Conservation (phyloP, 768 basidiomycete species). For the Russula sp. region DNA sequence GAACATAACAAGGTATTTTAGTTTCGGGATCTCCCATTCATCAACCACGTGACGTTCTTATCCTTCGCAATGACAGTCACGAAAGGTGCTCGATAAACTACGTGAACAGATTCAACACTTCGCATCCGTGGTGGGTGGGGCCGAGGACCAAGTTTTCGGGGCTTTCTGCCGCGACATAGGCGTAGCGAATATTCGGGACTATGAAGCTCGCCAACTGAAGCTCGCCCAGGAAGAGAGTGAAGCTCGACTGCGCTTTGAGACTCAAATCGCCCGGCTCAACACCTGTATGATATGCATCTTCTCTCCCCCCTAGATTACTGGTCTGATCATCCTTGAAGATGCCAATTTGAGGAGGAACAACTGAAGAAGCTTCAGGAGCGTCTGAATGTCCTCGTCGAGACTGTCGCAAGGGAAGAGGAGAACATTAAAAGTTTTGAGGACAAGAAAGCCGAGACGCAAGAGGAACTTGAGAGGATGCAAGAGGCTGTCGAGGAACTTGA, state of each 20-base stretch:
- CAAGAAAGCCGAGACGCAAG: constrained; percentile 53
- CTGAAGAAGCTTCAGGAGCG: constrained; percentile 63
- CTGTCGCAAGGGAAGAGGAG: constrained; percentile 50
- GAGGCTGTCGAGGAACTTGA: constrained; percentile 53
- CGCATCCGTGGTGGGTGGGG: constrained; percentile 58
- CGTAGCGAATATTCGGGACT: constrained; percentile 82
- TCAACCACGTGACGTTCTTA: background rate
- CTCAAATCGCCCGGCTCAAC: constrained; percentile 80
- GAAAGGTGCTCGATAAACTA: constrained; percentile 50
- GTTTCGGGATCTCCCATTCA: background rate
- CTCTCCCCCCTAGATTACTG: constrained; percentile 5
- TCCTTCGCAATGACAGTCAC: constrained; percentile 43
- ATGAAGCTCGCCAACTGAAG: constrained; percentile 88
- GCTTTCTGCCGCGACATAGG: constrained; percentile 78
- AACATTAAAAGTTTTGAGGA: constrained; percentile 53
- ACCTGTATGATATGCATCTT: constrained; percentile 58
- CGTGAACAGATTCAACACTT: constrained; percentile 55
- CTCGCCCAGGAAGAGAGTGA: constrained; percentile 86
- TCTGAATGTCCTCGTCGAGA: constrained; percentile 50
- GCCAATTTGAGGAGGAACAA: constrained; percentile 79
- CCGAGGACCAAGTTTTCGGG: constrained; percentile 77
- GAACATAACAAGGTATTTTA: constrained; percentile 66
- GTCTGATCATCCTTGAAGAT: constrained; percentile 43
- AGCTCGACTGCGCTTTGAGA: constrained; percentile 76
- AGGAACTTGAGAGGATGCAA: constrained; percentile 59